Base-by-base conservation (phyloP, 1,284 basidiomycete genomes). In the Ceratobasidium papillatum region DNA sequence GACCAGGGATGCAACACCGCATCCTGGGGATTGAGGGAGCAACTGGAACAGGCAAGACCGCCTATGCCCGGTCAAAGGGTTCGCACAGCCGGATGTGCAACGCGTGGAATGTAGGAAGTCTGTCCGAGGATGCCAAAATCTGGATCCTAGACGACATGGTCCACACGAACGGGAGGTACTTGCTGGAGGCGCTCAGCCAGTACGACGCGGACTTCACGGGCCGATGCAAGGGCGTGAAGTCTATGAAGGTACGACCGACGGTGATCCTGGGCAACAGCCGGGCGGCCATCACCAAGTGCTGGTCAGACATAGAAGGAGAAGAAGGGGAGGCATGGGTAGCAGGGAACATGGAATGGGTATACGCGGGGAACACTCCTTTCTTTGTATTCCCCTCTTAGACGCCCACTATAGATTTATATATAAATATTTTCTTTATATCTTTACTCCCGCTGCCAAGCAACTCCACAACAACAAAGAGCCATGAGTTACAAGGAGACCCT, bases 1-100 rank as follows among this genome's bases (percentile, higher is more conserved):
- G 14, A 27, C 30, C 32, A 36, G 56, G 56, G 34, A 38, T 52
- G 49, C 49, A 11, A 3, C 49, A 58, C 17, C 17, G 56, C 56
- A 58, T 58, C 56, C 56, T 58, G 56, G 56, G 34, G 19, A 59
- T 59, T 9, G 56, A 59, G 11, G 56, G 56, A 0, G 56, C 19
- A 19, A 59, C 56, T 9, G 34, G 56, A 4, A 38, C 32, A 11
- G 56, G 56, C 5, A 59, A 59, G 45, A 47, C 45, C 4, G 45
- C 45, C 19, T 47, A 47, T 47, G 45, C 45, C 45, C 19, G 45
- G 4, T 38, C 34, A 1, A 59, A 59, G 19, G 56, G 56, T 3
- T 17, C 34, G 19, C 56, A 59, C 56, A 59, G 56, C 56, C 19
- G 2, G 34, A 22, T 52, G 51, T 52, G 51, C 51, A 52, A 52